phyloP scores from a whole-genome alignment of 108 stramenopile genomes.

The Epithemia pelagica region DNA sequence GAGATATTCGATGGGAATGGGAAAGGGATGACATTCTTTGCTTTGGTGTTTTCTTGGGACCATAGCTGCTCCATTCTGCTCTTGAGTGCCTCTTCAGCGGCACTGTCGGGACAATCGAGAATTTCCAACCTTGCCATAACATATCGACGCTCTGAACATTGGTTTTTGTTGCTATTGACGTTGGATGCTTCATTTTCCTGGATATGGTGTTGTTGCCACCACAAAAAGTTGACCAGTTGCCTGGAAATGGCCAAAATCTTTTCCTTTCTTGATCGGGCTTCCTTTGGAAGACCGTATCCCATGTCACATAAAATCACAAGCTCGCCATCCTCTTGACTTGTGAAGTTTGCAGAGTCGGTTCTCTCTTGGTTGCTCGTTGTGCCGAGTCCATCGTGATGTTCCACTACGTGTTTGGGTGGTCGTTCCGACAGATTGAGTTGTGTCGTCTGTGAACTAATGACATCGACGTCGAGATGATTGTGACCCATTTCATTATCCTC shows the following conservation, averaged over 20 bases:
- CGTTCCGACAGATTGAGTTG: no score
- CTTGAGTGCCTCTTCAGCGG: constrained; percentile 27
- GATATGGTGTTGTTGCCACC: constrained; percentile 38
- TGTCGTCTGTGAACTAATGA: no score
- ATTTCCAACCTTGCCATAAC: constrained; percentile 2
- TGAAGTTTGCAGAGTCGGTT: no score
- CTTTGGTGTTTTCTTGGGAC: constrained; percentile 1
- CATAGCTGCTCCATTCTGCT: constrained; percentile 22
- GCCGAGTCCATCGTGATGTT: no score
- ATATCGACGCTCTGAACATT: constrained; percentile 3
- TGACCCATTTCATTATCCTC: no score
- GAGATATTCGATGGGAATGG: not conserved
- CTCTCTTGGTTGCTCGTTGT: no score
- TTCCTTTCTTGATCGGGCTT: constrained; percentile 63
- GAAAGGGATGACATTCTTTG: not conserved
- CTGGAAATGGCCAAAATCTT: constrained; percentile 56
- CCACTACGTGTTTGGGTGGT: no score
- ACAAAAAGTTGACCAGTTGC: constrained; percentile 64
- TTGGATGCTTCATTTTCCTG: not conserved
- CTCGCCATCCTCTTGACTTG: no score
- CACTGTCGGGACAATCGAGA: constrained; percentile 27
- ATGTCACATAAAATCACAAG: constrained; percentile 60
- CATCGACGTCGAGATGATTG: no score
- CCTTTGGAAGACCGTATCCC: constrained; percentile 74
- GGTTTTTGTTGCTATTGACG: not conserved